Conservation (phyloP, 1,139 yeast genomes). For the Nadsonia commutata region DNA sequence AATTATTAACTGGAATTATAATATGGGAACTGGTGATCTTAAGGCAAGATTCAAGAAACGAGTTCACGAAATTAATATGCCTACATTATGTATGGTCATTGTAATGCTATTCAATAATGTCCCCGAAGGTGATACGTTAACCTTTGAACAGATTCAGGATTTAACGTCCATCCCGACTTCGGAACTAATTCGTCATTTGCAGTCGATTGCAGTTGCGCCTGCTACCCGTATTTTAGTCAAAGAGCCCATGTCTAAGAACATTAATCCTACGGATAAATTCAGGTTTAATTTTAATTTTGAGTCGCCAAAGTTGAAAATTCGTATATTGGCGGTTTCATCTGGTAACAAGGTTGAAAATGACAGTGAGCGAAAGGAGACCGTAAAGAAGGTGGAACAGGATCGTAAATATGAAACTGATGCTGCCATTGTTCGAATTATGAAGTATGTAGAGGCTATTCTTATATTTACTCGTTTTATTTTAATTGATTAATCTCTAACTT, state of each 20-base stretch:
- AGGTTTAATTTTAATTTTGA: constrained; percentile 56
- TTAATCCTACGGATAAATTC: constrained; percentile 50
- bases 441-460: constrained; percentile 22
- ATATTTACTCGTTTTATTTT: too few relatives aligned
- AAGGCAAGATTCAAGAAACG: constrained; percentile 33
- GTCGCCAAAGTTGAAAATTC: constrained; percentile 57
- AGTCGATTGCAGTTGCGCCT: constrained; percentile 78
- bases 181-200: constrained; percentile 65
- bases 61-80: constrained; percentile 67
- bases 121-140: constrained; percentile 34
- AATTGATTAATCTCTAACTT: constrained; percentile 16
- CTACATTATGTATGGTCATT: constrained; percentile 67
- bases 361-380: constrained; percentile 28
- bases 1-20: constrained; percentile 69
- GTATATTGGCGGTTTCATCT: constrained; percentile 57
- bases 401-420: constrained; percentile 64
- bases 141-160: constrained; percentile 47
- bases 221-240: constrained; percentile 59
- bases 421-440: constrained; percentile 80
- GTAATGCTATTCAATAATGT: constrained; percentile 55
- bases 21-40: constrained; percentile 64
- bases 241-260: constrained; percentile 55
- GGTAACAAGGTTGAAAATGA: constrained; percentile 26
- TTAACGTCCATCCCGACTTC: constrained; percentile 57
- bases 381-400: constrained; percentile 29